Conservation (phyloP, 805 yeast species). For the Candida vartiovaarae region DNA sequence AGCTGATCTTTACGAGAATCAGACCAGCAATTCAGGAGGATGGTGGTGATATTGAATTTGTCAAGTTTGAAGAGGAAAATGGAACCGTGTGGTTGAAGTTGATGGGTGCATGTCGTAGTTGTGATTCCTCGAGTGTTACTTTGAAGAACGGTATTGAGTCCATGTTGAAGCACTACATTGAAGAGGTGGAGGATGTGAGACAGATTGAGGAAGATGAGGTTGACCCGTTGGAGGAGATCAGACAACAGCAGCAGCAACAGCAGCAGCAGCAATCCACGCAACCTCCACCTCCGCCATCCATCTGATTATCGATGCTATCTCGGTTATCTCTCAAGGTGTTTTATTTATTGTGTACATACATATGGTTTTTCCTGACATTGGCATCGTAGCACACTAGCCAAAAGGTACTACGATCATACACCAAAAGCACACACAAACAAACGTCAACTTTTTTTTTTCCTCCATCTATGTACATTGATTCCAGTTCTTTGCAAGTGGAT, state of each 20-base stretch:
- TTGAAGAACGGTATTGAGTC: conserved; percentile 63
- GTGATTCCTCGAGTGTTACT: conserved; percentile 60
- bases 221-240: conserved; percentile 11
- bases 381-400: not conserved
- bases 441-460: not conserved
- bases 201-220: conserved; percentile 38
- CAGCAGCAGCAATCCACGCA: conserved; percentile 10
- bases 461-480: not conserved
- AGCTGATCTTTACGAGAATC: conserved; percentile 59
- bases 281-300: conserved; percentile 16
- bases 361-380: not conserved
- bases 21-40: conserved; percentile 72
- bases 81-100: conserved; percentile 55
- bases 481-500: not conserved
- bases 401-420: not conserved
- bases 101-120: conserved; percentile 69
- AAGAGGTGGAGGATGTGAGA: conserved; percentile 54
- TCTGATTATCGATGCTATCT: not conserved
- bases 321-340: no score
- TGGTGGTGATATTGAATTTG: conserved; percentile 69
- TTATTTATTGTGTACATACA: not conserved
- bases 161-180: conserved; percentile 64
- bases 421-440: not conserved
- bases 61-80: conserved; percentile 47
- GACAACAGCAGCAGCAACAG: not conserved